Evolutionary conservation across 306 rosid genomes (phyloP), one percentile per base, ranked within the genome.

Genomic region (Begonia peltatifolia): DNA sequence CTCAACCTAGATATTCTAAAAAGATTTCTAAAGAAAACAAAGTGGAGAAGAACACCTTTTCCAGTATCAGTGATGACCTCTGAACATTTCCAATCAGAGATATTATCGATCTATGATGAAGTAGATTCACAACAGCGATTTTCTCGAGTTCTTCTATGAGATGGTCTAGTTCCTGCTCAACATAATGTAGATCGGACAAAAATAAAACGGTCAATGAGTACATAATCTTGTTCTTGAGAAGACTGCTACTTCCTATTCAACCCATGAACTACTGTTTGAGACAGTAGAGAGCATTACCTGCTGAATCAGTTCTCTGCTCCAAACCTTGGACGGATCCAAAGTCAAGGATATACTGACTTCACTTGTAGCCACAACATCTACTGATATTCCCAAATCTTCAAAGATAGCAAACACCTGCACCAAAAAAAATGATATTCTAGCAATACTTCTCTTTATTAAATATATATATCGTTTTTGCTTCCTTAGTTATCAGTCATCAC

Each of bases 1-100:
- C 41, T 14, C 48, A 44, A 4, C 54, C 44, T 11, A 17, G 63
- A 46, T 30, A 30, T 30, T 23, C 38, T 36, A 36, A 58, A 12
- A 11, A 66, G 58, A 25, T 15, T 49, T n/a, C 50, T 18, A 38
- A 50, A 47, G 6, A 30, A 50, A 66, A 17, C 23, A 60, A 13
- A 13, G 49, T 11, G 41, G 38, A 64, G 42, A 30, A 60, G 61
- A 68, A 46, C 68, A 89, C 97, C 95, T 82, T 84, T 72, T 84
- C 97, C 66, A 89, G 74, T 73, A 89, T 84, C 50, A 79, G 80
- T 16, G 97, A 84, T 14, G 97, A 89, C 69, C 61, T 82, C 78
- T 84, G 95, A 61, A 82, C 95, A 63, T 89, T 84, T 71, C 97
- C 97, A 44, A 89, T 89, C 61, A 89, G 97, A 62, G 97, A 89